Percentiles rank a stretch among this genome's conserved stretches.
These are phyloP conservation scores for Phaffia rhodozyma DNA, from an alignment of 1,284 basidiomycete genomes.

Conservation along the genomic window DNA sequence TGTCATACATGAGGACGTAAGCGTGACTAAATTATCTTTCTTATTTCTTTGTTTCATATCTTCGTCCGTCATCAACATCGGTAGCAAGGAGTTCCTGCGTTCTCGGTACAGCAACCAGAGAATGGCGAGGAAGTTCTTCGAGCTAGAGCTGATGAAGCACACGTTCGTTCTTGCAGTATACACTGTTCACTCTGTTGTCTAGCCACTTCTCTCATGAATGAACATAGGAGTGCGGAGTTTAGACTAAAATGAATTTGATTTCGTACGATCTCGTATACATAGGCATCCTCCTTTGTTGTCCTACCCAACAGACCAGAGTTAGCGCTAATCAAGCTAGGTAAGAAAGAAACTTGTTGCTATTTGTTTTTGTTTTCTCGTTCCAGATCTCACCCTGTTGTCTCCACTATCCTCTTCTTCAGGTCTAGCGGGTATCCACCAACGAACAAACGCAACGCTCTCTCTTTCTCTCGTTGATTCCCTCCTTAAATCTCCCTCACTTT, in stretches of 20 bases:
- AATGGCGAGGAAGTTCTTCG: conserved; percentile 57
- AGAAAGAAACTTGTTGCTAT: background rate
- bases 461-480: conserved; percentile 62
- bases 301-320: conserved; percentile 43
- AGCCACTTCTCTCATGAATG: background rate
- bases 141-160: conserved; percentile 53
- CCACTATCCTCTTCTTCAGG: conserved; percentile 39
- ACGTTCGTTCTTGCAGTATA: conserved; percentile 7
- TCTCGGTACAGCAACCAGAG: conserved; percentile 63
- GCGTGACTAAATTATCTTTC: background rate
- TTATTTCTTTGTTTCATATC: background rate
- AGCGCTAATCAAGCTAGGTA: conserved; percentile 51
- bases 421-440: conserved; percentile 78
- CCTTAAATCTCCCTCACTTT: conserved; percentile 38
- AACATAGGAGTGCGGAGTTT: background rate
- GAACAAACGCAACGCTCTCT: conserved; percentile 80
- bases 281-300: conserved; percentile 57
- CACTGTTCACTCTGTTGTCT: background rate
- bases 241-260: background rate
- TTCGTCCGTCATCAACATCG: conserved; percentile 27
- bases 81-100: conserved; percentile 63
- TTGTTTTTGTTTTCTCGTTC: background rate
- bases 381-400: background rate
- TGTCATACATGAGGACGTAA: background rate
- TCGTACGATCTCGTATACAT: background rate